These are phyloP conservation scores for Quercus parvula DNA, from an alignment of 306 rosid species.

Conservation along the genomic window DNA sequence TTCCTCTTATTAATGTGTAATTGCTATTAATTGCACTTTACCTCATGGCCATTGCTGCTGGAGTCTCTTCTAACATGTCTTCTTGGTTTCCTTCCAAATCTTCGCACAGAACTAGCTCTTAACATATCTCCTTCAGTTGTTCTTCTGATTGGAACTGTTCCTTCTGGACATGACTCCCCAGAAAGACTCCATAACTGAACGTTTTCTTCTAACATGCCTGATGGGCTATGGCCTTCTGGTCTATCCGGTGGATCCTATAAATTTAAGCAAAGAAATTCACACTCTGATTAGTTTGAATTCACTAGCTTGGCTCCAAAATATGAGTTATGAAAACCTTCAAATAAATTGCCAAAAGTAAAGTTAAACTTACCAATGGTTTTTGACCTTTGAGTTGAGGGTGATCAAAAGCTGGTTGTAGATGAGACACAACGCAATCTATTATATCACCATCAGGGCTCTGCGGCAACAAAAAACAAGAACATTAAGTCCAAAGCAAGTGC, in stretches of 20 bases:
- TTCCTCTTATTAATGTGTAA: neutral
- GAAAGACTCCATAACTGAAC: conserved; percentile 70
- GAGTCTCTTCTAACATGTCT: conserved; percentile 77
- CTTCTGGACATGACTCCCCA: conserved; percentile 80
- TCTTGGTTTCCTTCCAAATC: conserved; percentile 73
- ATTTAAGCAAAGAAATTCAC: conserved; percentile 9
- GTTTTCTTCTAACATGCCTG: conserved; percentile 30
- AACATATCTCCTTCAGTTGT: conserved; percentile 69
- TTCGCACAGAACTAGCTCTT: conserved; percentile 69
- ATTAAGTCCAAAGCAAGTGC: conserved; percentile 4
- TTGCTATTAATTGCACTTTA: conserved; percentile 18
- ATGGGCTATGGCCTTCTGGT: conserved; percentile 44
- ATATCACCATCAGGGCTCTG: conserved; percentile 93
- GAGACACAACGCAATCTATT: conserved; percentile 80
- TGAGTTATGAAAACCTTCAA: neutral
- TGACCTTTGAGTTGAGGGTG: conserved; percentile 72
- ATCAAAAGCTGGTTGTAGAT: conserved; percentile 92
- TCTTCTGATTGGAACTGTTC: conserved; percentile 93
- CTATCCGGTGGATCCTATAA: conserved; percentile 83
- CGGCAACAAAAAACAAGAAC: neutral
- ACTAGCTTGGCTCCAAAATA: neutral
- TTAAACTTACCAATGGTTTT: conserved; percentile 61
- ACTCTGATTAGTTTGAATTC: neutral
- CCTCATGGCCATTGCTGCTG: conserved; percentile 94
- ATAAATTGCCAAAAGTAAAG: neutral